Evolutionary conservation across 805 yeast genomes (phyloP).

Genomic region (Lipomyces spencermartinsiae): DNA sequence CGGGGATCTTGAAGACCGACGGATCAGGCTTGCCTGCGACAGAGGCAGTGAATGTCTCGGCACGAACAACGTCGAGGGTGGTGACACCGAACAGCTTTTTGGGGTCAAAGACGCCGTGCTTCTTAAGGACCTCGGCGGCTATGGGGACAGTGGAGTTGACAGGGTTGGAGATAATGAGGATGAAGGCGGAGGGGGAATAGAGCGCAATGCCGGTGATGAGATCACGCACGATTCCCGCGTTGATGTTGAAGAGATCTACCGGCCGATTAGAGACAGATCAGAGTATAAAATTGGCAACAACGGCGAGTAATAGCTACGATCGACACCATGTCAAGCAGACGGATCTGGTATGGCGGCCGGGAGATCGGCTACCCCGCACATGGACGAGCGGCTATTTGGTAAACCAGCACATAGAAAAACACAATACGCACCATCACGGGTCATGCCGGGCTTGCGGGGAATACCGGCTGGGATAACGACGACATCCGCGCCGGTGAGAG

Average conservation of each 20-base stretch:
- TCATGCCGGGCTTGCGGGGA: constrained; percentile 95
- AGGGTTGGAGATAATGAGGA: constrained; percentile 88
- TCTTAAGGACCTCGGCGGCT: constrained; percentile 77
- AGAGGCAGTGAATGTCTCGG: constrained; percentile 77
- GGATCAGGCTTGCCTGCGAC: constrained; percentile 54
- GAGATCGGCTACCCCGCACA: not conserved
- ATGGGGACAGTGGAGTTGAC: constrained; percentile 93
- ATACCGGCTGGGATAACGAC: constrained; percentile 92
- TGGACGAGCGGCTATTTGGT: not conserved
- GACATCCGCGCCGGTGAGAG: constrained; percentile 80
- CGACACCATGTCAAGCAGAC: not conserved
- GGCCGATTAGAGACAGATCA: not conserved
- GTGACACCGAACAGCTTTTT: constrained; percentile 85
- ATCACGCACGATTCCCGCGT: constrained; percentile 78
- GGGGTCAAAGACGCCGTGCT: constrained; percentile 71
- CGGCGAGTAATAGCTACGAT: not conserved
- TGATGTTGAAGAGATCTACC: constrained; percentile 70
- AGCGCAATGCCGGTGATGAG: constrained; percentile 78
- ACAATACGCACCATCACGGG: constrained; percentile 65
- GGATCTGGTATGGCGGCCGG: not conserved
- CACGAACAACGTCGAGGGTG: constrained; percentile 84
- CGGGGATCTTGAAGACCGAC: constrained; percentile 64
- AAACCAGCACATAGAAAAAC: not conserved
- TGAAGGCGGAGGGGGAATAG: constrained; percentile 73
- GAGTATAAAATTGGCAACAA: not conserved